Base-by-base conservation (phyloP, 345 rosid genomes). In the Mangifera indica region DNA sequence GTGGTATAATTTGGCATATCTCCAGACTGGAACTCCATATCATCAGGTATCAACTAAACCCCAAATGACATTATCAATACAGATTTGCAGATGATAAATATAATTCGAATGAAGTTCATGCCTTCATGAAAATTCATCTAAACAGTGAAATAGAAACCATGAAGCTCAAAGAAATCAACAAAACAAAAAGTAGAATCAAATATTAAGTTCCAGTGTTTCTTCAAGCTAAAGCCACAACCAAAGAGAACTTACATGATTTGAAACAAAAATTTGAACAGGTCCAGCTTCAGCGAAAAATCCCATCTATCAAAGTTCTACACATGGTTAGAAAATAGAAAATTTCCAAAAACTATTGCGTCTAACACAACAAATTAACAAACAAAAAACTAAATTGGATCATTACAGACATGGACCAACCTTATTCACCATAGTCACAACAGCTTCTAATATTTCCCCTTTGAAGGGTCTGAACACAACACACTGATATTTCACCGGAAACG, bases 261-360 rank as follows among this genome's bases (percentile, higher is more conserved):
- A 94, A 79, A 92, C 93, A 77, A 94, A 94, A 61, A 94, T 85
- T 84, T 94, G 97, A 84, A 94, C 98, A n/a, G 98, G 98, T 0
- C 97, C 97, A 74, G 97, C 96, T 70, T 92, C 98, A 0, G 97
- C 98, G 25, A 90, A 94, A 80, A 92, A 94, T 37, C 98, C 98
- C 98, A 94, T 90, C 98, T 94, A 84, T 24, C 55, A 65, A 9
- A 58, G 11, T 49, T 68, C 53, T 40, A 59, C 4, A 55, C 48
- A 45, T 14, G 21, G 44, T 72, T 37, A 60, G 0, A 60, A 21
- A 48, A 21, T 4, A 4, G 46, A 42, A n/a, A 20, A 4, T 40
- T 4, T 9, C 21, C 18, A 21, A 34, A 67, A 5, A 49, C 18
- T 53, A 67, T 13, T n/a, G 18, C 51, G 53, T 20, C 32, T 15